Conservation (phyloP, 352 stramenopile species). For the Pythium oligandrum region DNA sequence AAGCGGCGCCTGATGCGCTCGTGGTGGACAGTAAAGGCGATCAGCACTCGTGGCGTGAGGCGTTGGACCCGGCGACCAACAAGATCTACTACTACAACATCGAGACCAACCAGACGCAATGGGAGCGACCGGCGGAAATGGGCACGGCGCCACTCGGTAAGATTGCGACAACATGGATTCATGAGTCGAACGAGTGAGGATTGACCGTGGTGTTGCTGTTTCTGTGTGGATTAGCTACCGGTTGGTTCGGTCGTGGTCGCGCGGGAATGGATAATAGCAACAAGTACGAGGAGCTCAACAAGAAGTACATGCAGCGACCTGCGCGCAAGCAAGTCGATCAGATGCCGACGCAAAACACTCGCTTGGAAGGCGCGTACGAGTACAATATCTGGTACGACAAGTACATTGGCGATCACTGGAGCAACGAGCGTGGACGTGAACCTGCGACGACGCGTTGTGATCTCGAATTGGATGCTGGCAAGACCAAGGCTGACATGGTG, state of each 20-base stretch:
- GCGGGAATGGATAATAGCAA: slow-evolving; percentile 61
- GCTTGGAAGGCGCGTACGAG: slow-evolving; percentile 89
- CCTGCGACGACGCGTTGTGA: slow-evolving; percentile 83
- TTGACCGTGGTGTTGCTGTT: not conserved
- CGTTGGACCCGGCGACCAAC: slow-evolving; percentile 83
- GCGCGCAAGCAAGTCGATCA: slow-evolving; percentile 90
- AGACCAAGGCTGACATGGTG: slow-evolving; percentile 88
- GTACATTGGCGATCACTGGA: slow-evolving; percentile 90
- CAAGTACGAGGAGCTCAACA: slow-evolving; percentile 84
- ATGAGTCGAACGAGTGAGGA: not conserved
- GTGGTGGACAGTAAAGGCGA: slow-evolving; percentile 47
- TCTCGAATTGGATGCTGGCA: slow-evolving; percentile 82
- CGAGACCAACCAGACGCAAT: slow-evolving; percentile 82
- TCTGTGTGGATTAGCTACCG: slow-evolving; percentile 44
- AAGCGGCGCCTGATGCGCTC: slow-evolving; percentile 47
- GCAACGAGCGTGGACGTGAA: slow-evolving; percentile 78
- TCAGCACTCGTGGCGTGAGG: slow-evolving; percentile 83
- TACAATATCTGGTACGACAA: slow-evolving; percentile 97
- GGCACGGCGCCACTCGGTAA: slow-evolving; percentile 77
- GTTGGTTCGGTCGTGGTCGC: slow-evolving; percentile 91
- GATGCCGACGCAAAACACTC: slow-evolving; percentile 81
- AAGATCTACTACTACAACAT: slow-evolving; percentile 95
- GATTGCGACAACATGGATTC: not conserved
- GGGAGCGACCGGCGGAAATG: slow-evolving; percentile 89
- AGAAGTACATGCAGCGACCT: slow-evolving; percentile 74